These are phyloP conservation scores for Pestalotiopsis sp. DNA, from an alignment of 2,329 filamentous ascomycete genomes.

Conservation along the genomic window DNA sequence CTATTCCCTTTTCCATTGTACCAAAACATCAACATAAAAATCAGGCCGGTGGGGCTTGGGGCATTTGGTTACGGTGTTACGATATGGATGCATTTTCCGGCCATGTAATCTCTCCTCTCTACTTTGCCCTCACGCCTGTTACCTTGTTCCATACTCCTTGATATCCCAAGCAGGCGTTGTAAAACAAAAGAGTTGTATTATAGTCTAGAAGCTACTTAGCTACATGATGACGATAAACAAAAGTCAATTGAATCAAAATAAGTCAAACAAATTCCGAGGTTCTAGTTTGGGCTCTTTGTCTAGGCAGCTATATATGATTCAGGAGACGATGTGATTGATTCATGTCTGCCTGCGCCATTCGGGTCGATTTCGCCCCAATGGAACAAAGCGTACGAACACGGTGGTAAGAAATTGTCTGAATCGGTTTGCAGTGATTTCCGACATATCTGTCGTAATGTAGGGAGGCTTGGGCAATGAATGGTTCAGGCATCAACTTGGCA, in stretches of 20 bases:
- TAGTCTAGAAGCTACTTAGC: slow-evolving; percentile 20
- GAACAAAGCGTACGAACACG: background rate
- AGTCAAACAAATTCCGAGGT: background rate
- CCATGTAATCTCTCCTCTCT: slow-evolving; percentile 43
- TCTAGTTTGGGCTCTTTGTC: background rate
- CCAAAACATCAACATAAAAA: slow-evolving; percentile 28
- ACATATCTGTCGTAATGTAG: background rate
- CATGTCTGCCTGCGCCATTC: background rate
- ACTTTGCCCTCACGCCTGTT: slow-evolving; percentile 15
- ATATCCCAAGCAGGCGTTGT: slow-evolving; percentile 35
- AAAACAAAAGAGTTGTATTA: slow-evolving; percentile 29
- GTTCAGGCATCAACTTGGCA: background rate
- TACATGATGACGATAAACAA: slow-evolving; percentile 8
- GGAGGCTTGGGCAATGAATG: background rate
- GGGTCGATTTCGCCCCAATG: background rate
- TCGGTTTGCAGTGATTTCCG: background rate
- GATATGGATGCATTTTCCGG: slow-evolving; percentile 38
- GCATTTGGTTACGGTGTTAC: slow-evolving; percentile 55
- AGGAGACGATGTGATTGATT: background rate
- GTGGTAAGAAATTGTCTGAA: background rate
- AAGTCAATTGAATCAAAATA: slow-evolving; percentile 3
- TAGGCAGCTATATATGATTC: background rate
- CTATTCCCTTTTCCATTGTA: slow-evolving; percentile 31
- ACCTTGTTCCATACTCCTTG: slow-evolving; percentile 28
- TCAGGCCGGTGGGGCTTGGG: slow-evolving; percentile 35